Evolutionary conservation across 192 early-diverging fungal genomes (phyloP).

Genomic region (Polychytrium aggregatum): DNA sequence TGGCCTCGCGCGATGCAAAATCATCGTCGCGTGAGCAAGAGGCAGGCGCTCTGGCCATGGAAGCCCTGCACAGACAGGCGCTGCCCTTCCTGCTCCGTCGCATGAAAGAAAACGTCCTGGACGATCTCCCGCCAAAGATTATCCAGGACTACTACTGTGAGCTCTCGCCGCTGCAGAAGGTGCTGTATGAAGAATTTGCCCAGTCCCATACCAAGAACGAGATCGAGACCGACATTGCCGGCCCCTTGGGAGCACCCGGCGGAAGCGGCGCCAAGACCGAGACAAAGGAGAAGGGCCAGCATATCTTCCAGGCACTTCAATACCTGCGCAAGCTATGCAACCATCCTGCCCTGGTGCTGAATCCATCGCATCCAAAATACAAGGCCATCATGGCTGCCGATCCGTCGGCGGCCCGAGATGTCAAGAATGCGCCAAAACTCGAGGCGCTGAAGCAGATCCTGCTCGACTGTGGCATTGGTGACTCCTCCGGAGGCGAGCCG

Average conservation of each 20-base stretch:
- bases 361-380: constrained; percentile 79
- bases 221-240: constrained; percentile 7
- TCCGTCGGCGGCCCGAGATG: constrained; percentile 37
- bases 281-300: constrained; percentile 29
- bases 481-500: too few relatives aligned
- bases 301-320: constrained; percentile 97
- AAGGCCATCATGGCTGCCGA: constrained; percentile 51
- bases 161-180: constrained; percentile 75
- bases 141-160: constrained; percentile 99
- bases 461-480: constrained; percentile 64
- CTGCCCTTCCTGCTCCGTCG: constrained; percentile 89
- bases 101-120: constrained; percentile 95
- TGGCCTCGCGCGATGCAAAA: constrained; percentile 82
- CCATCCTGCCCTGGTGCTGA: constrained; percentile 80
- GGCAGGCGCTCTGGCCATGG: constrained; percentile 70
- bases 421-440: constrained; percentile 81
- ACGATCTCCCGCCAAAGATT: constrained; percentile 97
- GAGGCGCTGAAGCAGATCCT: constrained; percentile 72
- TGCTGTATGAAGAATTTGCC: constrained; percentile 89
- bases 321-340: constrained; percentile 93
- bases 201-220: constrained; percentile 42
- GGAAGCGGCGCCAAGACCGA: constrained; percentile 23
- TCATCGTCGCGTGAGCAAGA: constrained; percentile 44
- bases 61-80: constrained; percentile 92
- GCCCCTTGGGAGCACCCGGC: constrained; percentile 18